phyloP scores from a whole-genome alignment of 2,329 filamentous ascomycete genomes.

The Epichloe elymi region DNA sequence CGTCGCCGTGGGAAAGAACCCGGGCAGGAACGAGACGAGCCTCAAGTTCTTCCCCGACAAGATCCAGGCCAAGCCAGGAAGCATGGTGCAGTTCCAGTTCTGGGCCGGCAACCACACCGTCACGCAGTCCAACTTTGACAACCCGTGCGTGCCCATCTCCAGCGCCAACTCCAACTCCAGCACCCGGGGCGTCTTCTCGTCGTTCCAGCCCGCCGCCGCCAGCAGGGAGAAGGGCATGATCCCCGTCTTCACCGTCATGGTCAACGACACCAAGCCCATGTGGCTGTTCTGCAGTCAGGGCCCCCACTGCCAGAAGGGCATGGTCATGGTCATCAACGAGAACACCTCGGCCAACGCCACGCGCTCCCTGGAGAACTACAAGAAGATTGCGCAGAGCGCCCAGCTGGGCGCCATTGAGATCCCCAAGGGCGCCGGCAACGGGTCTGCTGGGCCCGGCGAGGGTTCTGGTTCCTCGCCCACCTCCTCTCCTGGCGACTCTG shows the following conservation, averaged over 20 bases:
- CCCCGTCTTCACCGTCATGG: conserved; percentile 56
- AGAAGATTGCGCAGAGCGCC: conserved; percentile 20
- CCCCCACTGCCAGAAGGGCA: conserved; percentile 61
- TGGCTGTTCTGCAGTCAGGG: conserved; percentile 71
- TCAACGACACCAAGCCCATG: conserved; percentile 57
- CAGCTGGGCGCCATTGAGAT: conserved; percentile 14
- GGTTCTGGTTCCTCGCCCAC: neutral
- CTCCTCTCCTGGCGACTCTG: neutral
- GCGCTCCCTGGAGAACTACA: conserved; percentile 38
- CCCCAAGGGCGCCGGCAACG: conserved; percentile 6
- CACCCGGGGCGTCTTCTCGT: conserved; percentile 49
- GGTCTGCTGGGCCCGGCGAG: neutral
- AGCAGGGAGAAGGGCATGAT: conserved; percentile 34
- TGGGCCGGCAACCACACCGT: conserved; percentile 62
- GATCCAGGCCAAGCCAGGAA: conserved; percentile 48
- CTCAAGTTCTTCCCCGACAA: conserved; percentile 54
- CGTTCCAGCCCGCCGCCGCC: conserved; percentile 51
- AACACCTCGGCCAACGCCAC: conserved; percentile 40
- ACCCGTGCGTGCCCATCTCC: conserved; percentile 52
- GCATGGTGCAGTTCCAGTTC: conserved; percentile 56
- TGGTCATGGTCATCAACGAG: conserved; percentile 66
- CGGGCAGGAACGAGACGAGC: conserved; percentile 32
- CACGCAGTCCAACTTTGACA: conserved; percentile 62
- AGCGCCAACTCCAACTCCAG: conserved; percentile 38
- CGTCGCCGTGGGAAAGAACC: conserved; percentile 46